A percentile compares a stretch with the other conserved stretches of the same genome.
Conservation (phyloP, 768 basidiomycete genomes). For the Coprinellus aureogranulatus region DNA sequence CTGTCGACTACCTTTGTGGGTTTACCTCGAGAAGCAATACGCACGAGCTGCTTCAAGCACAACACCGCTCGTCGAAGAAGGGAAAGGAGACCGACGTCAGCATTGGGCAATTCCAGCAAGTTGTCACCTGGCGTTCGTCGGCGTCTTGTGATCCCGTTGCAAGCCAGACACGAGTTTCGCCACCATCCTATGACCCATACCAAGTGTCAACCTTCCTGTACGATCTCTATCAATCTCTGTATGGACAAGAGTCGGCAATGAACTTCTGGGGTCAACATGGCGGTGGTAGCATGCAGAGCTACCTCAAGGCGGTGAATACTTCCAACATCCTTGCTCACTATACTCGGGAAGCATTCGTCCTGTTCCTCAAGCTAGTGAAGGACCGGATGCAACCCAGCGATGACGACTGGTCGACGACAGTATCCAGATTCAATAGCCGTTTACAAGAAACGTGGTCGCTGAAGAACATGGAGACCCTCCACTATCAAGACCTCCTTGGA, state of each 20-base stretch:
- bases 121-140: slow-evolving; percentile 36
- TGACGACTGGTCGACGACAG: slow-evolving; percentile 41
- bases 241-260: slow-evolving; percentile 26
- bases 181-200: slow-evolving; percentile 16
- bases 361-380: slow-evolving; percentile 41
- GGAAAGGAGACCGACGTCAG: neutral
- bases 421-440: slow-evolving; percentile 32
- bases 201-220: slow-evolving; percentile 37
- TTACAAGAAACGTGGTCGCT: slow-evolving; percentile 9
- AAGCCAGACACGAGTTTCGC: slow-evolving; percentile 1
- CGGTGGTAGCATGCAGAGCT: neutral
- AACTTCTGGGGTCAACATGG: slow-evolving; percentile 15
- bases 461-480: slow-evolving; percentile 19
- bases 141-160: slow-evolving; percentile 21
- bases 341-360: slow-evolving; percentile 45
- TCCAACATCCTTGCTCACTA: slow-evolving; percentile 33
- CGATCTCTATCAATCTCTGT: slow-evolving; percentile 38
- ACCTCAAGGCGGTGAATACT: neutral
- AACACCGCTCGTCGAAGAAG: neutral
- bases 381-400: slow-evolving; percentile 18
- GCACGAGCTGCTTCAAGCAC: slow-evolving; percentile 28
- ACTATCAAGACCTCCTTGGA: slow-evolving; percentile 47
- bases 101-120: slow-evolving; percentile 33
- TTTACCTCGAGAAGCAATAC: slow-evolving; percentile 35
- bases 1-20: slow-evolving; percentile 31